A percentile compares a stretch with the other conserved stretches of the same genome.
Evolutionary conservation across 345 rosid species (phyloP).

Genomic region (Durio zibethinus): DNA sequence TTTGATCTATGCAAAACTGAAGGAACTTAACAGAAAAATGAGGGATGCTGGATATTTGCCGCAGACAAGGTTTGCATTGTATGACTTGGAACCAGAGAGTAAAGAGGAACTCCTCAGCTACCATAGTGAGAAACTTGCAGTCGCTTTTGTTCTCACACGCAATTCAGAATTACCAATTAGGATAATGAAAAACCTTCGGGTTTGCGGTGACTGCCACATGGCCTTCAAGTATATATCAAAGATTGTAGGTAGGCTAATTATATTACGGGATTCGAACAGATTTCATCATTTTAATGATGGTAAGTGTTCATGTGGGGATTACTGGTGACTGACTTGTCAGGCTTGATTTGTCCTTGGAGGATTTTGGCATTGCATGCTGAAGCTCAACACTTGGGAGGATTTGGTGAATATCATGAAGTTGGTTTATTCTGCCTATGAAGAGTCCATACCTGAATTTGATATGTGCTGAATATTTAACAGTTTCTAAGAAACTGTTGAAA

Average conservation of each 20-base stretch:
- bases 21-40: slow-evolving; percentile 69
- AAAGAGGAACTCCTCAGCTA: slow-evolving; percentile 79
- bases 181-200: slow-evolving; percentile 89
- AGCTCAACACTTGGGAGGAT: not conserved
- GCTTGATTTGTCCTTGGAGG: not conserved
- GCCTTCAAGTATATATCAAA: slow-evolving; percentile 81
- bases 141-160: slow-evolving; percentile 69
- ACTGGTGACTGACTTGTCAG: slow-evolving; percentile 48
- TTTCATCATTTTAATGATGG: slow-evolving; percentile 89
- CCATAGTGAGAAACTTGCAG: slow-evolving; percentile 90
- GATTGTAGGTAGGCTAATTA: slow-evolving; percentile 54
- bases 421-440: not conserved
- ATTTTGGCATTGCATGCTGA: not conserved
- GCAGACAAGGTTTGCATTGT: slow-evolving; percentile 63
- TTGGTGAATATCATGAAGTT: not conserved
- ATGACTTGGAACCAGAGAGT: slow-evolving; percentile 75
- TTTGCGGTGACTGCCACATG: slow-evolving; percentile 82
- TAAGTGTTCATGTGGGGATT: slow-evolving; percentile 73
- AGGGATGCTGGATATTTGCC: slow-evolving; percentile 79
- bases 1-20: slow-evolving; percentile 61
- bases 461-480: not conserved
- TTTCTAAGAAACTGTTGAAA: not conserved
- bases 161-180: slow-evolving; percentile 63
- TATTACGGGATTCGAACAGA: slow-evolving; percentile 76
- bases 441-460: not conserved